Percentiles rank a stretch among this genome's conserved stretches.
Evolutionary conservation across 2,329 filamentous ascomycete genomes (phyloP).

Genomic region (Xylaria sp.): DNA sequence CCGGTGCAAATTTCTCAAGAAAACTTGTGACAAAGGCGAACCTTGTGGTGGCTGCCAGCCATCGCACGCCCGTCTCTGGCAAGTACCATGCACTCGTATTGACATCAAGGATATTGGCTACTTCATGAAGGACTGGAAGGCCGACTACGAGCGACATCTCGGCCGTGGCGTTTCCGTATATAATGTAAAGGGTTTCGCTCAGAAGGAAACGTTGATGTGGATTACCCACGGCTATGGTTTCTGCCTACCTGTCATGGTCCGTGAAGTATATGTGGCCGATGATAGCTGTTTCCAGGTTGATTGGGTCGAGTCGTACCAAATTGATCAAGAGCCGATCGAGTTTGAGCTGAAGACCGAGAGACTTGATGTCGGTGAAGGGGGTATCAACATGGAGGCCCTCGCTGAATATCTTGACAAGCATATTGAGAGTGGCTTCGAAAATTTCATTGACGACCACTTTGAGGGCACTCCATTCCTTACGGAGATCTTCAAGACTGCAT

Average conservation of each 20-base stretch:
- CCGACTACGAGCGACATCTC: slow-evolving; percentile 92
- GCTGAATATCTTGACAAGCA: slow-evolving; percentile 96
- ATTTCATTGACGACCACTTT: slow-evolving; percentile 95
- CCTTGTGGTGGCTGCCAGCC: slow-evolving; percentile 95
- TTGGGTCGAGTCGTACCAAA: slow-evolving; percentile 84
- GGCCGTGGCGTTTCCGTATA: slow-evolving; percentile 88
- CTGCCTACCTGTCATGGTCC: slow-evolving; percentile 89
- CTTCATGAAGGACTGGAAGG: slow-evolving; percentile 99
- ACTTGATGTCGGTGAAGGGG: slow-evolving; percentile 88
- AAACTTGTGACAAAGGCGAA: slow-evolving; percentile 98
- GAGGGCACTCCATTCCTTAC: slow-evolving; percentile 95
- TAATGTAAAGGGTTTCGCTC: slow-evolving; percentile 88
- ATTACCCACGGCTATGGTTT: slow-evolving; percentile 97
- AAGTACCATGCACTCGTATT: slow-evolving; percentile 96
- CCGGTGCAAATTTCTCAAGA: slow-evolving; percentile 98
- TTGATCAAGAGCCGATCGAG: slow-evolving; percentile 75
- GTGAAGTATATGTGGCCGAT: slow-evolving; percentile 91
- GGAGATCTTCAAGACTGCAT: slow-evolving; percentile 94
- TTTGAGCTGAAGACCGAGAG: slow-evolving; percentile 90
- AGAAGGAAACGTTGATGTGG: slow-evolving; percentile 79
- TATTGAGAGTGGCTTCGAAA: slow-evolving; percentile 90
- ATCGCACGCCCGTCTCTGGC: slow-evolving; percentile 94
- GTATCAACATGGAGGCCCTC: slow-evolving; percentile 81
- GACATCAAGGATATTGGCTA: slow-evolving; percentile 99
- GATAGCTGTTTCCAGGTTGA: slow-evolving; percentile 93